Percentiles rank a stretch among this genome's conserved stretches.
Evolutionary conservation across 164 flowering plant genomes (phyloP).

Genomic region (Nelumbo lutea): DNA sequence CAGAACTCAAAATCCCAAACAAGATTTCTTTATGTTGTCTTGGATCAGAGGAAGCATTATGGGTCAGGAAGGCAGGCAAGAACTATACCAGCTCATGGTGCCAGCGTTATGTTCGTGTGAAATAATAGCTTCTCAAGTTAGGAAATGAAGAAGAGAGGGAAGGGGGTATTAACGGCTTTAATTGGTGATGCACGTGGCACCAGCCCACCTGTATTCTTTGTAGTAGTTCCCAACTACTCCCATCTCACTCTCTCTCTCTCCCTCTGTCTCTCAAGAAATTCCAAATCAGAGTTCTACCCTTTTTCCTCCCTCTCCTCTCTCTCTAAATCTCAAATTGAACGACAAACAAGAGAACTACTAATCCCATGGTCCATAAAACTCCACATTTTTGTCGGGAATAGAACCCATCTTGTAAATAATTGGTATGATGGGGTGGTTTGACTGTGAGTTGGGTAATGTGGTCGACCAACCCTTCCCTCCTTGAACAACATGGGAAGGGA

Average conservation of each 20-base stretch:
- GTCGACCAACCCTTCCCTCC: constrained; percentile 45
- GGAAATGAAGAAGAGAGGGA: constrained; percentile 7
- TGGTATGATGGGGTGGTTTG: constrained; percentile 9
- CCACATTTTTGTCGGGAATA: not conserved
- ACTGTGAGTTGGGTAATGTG: constrained; percentile 30
- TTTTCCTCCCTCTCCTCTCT: constrained; percentile 5
- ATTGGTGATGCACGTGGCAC: constrained; percentile 46
- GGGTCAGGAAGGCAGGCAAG: not conserved
- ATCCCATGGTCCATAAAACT: constrained; percentile 2
- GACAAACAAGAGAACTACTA: not conserved
- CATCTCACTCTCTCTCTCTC: not conserved
- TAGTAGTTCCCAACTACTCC: constrained; percentile 51
- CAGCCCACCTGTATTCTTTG: constrained; percentile 33
- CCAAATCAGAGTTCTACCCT: not conserved
- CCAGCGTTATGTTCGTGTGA: not conserved
- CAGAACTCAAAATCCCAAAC: constrained; percentile 14
- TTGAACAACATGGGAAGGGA: not conserved
- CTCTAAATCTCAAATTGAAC: constrained; percentile 1
- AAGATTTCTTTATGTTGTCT: constrained; percentile 1
- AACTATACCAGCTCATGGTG: not conserved
- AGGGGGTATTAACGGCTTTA: constrained; percentile 32
- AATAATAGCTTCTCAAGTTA: not conserved
- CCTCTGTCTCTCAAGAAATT: not conserved
- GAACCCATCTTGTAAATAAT: not conserved
- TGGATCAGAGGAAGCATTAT: not conserved